phyloP scores from a whole-genome alignment of 2,329 filamentous ascomycete species.

The Daldinia eschscholtzii region DNA sequence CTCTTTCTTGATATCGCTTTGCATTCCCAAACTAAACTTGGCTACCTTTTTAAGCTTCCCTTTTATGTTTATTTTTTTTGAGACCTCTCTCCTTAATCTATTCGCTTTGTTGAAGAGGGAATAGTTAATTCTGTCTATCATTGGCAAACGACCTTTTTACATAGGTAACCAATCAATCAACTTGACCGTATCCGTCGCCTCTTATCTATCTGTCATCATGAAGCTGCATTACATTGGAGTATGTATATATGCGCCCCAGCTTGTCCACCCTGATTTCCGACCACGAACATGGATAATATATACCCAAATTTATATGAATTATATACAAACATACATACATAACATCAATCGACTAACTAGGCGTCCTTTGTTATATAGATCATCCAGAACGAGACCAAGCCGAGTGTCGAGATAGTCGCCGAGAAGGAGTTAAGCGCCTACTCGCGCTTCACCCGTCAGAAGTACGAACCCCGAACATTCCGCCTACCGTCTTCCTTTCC shows the following conservation, averaged over 20 bases:
- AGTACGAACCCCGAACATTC: constrained; percentile 58
- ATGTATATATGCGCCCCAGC: constrained; percentile 56
- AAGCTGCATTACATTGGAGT: constrained; percentile 91
- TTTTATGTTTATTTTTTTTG: constrained; percentile 34
- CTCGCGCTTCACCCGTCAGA: constrained; percentile 82
- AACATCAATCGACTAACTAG: background rate
- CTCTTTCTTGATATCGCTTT: constrained; percentile 5
- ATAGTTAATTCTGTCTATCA: background rate
- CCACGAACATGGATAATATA: background rate
- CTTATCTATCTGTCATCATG: constrained; percentile 65
- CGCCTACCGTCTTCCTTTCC: constrained; percentile 3
- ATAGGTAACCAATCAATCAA: background rate
- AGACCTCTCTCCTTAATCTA: constrained; percentile 14
- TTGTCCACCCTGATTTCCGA: constrained; percentile 42
- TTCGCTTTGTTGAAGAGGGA: background rate
- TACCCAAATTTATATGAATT: background rate
- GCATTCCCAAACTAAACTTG: constrained; percentile 11
- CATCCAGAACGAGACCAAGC: constrained; percentile 82
- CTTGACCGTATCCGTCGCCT: background rate
- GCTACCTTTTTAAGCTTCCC: background rate
- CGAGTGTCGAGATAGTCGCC: constrained; percentile 79
- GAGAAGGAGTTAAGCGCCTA: constrained; percentile 84
- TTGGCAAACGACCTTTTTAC: background rate
- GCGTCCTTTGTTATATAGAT: constrained; percentile 65
- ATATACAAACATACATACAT: background rate